A percentile compares a stretch with the other conserved stretches of the same genome.
Evolutionary conservation across 495 filamentous ascomycete species (phyloP).

Genomic region (Hypoxylon trugodes): DNA sequence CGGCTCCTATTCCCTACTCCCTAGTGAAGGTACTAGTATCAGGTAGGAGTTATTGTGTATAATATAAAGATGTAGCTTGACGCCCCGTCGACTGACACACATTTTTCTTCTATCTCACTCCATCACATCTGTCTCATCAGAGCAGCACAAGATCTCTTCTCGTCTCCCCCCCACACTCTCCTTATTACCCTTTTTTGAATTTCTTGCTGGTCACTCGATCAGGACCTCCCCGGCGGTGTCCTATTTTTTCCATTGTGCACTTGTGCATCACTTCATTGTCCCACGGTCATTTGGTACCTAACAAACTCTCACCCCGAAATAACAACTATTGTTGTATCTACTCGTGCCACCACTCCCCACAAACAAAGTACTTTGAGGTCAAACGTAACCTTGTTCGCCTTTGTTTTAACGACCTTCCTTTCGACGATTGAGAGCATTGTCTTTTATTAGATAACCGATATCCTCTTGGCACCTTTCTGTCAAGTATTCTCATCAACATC

Average conservation of each 20-base stretch:
- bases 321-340: constrained; percentile 15
- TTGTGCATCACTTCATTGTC: constrained; percentile 33
- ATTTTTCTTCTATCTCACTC: constrained; percentile 8
- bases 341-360: neutral
- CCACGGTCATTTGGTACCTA: constrained; percentile 36
- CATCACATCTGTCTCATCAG: constrained; percentile 20
- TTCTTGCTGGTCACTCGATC: constrained; percentile 36
- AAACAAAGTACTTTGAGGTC: constrained; percentile 26
- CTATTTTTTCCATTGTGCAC: constrained; percentile 25
- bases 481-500: constrained; percentile 3
- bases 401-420: constrained; percentile 22
- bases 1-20: neutral
- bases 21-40: no score
- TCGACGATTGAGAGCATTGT: constrained; percentile 2
- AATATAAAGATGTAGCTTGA: constrained; percentile 34
- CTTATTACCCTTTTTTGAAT: constrained; percentile 31
- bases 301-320: constrained; percentile 8
- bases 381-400: constrained; percentile 1
- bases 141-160: constrained; percentile 30
- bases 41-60: no score
- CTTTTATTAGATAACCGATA: constrained; percentile 18
- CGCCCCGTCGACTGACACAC: constrained; percentile 15
- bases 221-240: constrained; percentile 39
- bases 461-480: constrained; percentile 11
- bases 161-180: constrained; percentile 34